Percentiles rank a stretch among this genome's conserved stretches.
Evolutionary conservation across 495 filamentous ascomycete species (phyloP).

Genomic region (Bryoglossum gracile): DNA sequence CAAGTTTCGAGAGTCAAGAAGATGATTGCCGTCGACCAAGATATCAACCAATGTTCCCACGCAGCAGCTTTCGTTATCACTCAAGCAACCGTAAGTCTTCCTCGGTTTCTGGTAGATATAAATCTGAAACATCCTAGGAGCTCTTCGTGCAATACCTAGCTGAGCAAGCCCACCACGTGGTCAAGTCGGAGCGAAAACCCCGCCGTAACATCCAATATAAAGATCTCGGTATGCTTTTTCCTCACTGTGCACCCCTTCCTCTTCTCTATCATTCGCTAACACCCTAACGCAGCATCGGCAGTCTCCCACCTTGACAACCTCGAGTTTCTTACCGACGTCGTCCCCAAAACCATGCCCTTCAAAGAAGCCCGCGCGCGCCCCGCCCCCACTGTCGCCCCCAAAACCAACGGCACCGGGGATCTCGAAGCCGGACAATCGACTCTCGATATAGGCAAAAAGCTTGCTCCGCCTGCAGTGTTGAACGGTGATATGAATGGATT

Average conservation of each 20-base stretch:
- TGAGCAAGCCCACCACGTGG: constrained; percentile 76
- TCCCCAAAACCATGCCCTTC: constrained; percentile 77
- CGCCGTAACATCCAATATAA: constrained; percentile 93
- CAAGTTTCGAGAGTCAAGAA: constrained; percentile 82
- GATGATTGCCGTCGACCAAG: constrained; percentile 82
- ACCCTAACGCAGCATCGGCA: constrained; percentile 57
- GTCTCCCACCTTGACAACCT: constrained; percentile 87
- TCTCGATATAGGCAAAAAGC: constrained; percentile 33
- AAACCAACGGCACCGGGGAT: constrained; percentile 17
- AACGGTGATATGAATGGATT: constrained; percentile 25
- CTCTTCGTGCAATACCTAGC: constrained; percentile 94
- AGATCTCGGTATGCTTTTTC: too few species aligned
- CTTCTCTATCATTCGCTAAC: background rate
- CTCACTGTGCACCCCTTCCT: constrained; percentile 36
- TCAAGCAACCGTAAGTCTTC: constrained; percentile 63
- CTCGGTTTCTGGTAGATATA: background rate
- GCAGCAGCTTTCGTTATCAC: constrained; percentile 94
- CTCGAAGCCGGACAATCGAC: constrained; percentile 49
- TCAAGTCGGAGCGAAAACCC: constrained; percentile 84
- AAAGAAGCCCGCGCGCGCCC: constrained; percentile 64
- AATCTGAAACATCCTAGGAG: constrained; percentile 47
- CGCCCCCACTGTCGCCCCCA: constrained; percentile 30
- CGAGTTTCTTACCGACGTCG: constrained; percentile 87
- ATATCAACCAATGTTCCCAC: constrained; percentile 76
- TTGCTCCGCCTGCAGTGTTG: constrained; percentile 28